Conservation (phyloP, 2,329 filamentous ascomycete species). For the Arthroderma sp. region DNA sequence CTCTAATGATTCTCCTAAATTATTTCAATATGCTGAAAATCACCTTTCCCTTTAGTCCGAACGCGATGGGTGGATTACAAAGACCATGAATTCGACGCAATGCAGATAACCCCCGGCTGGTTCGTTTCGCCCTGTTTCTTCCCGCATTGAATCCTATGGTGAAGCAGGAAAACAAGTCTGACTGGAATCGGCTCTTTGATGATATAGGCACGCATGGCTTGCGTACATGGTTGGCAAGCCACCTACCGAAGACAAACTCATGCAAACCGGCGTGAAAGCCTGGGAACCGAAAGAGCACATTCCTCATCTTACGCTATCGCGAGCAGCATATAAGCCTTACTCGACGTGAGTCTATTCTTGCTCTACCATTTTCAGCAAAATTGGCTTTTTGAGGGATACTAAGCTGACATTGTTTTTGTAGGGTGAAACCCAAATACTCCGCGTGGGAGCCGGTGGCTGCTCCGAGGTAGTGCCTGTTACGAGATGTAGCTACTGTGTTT, state of each 20-base stretch:
- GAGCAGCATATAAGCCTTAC: conserved; percentile 81
- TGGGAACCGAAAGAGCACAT: conserved; percentile 67
- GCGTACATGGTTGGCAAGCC: conserved; percentile 84
- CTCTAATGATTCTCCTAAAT: conserved; percentile 1
- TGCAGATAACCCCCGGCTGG: conserved; percentile 85
- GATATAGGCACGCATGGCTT: conserved; percentile 77
- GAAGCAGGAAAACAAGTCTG: conserved; percentile 1
- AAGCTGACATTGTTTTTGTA: conserved; percentile 10
- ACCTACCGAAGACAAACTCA: conserved; percentile 59
- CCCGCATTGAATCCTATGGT: not conserved
- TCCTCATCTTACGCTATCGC: conserved; percentile 61
- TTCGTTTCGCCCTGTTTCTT: conserved; percentile 20
- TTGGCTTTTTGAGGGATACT: not conserved
- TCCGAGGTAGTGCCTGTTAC: conserved; percentile 11
- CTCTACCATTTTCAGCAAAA: not conserved
- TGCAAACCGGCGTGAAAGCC: conserved; percentile 51
- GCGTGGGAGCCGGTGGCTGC: conserved; percentile 24
- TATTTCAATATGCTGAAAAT: not conserved
- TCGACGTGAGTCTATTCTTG: conserved; percentile 57
- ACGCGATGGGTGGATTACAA: conserved; percentile 98
- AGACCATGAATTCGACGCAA: conserved; percentile 51
- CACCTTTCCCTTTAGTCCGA: conserved; percentile 47
- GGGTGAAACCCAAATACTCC: conserved; percentile 22
- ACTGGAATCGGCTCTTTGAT: conserved; percentile 1
- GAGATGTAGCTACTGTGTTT: not conserved